Evolutionary conservation across 1,284 basidiomycete genomes (phyloP).

Genomic region (Apiotrichum laibachii): DNA sequence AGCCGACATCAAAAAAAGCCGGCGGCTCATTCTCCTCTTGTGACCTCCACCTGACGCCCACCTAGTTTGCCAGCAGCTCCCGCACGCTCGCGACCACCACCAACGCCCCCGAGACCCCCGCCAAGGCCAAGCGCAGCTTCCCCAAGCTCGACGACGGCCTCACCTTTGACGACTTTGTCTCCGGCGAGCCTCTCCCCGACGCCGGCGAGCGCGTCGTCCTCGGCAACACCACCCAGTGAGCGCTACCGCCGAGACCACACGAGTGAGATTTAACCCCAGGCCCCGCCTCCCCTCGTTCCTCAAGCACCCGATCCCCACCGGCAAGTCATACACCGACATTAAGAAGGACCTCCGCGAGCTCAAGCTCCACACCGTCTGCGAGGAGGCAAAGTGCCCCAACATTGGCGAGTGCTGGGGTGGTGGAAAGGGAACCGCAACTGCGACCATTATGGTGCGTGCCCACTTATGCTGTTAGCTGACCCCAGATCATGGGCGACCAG

Average conservation of each 20-base stretch:
- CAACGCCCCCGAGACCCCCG: slow-evolving; percentile 14
- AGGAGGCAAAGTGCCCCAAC: slow-evolving; percentile 98
- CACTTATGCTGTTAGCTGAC: slow-evolving; percentile 1
- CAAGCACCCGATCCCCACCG: slow-evolving; percentile 90
- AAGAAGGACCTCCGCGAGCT: slow-evolving; percentile 93
- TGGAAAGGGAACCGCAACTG: slow-evolving; percentile 81
- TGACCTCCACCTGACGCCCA: slow-evolving; percentile 6
- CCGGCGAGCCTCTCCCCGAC: slow-evolving; percentile 55
- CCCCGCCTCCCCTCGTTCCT: slow-evolving; percentile 86
- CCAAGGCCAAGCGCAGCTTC: slow-evolving; percentile 25
- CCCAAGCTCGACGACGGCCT: slow-evolving; percentile 66
- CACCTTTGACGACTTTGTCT: slow-evolving; percentile 79
- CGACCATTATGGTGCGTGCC: slow-evolving; percentile 90
- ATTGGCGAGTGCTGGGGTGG: slow-evolving; percentile 99
- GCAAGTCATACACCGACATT: slow-evolving; percentile 83
- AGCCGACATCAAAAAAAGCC: too few species aligned
- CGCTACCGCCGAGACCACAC: background rate
- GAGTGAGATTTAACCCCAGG: slow-evolving; percentile 51
- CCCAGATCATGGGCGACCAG: slow-evolving; percentile 96
- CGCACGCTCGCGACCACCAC: slow-evolving; percentile 35
- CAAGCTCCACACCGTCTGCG: slow-evolving; percentile 91
- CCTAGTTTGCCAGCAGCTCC: slow-evolving; percentile 14
- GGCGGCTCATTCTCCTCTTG: background rate
- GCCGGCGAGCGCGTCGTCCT: slow-evolving; percentile 64
- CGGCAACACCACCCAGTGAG: slow-evolving; percentile 71